Evolutionary conservation across 148 eudicot genomes (phyloP), one percentile per base, ranked within the genome.

Genomic region (Polygonum aviculare): DNA sequence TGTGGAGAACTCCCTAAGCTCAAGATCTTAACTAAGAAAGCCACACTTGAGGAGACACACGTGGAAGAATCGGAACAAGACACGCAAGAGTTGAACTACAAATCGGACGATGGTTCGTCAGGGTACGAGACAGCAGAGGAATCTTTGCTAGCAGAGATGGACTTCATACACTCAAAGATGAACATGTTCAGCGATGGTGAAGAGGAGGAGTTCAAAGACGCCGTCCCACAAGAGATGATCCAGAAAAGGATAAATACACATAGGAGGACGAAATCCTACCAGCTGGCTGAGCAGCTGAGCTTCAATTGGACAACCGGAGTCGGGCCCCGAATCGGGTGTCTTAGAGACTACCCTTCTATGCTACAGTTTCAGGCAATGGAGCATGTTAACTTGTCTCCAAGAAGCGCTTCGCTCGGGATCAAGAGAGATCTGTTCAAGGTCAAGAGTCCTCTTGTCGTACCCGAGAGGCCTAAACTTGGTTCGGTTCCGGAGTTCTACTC

Each of bases 271-370:
- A 83, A 65, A 77, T 91, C 96, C 7, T 91, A 87, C 78, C 94
- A 89, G 75, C 79, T 91, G 78, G 98, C 89, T 47, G 79, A 89
- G 26, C 90, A 83, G 22, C 62, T 91, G 77, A 78, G 82, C 45
- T 93, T 87, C 70, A 85, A 72, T 74, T 93, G 98, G 98, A 88
- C 94, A 31, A 89, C 96, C 1, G 98, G 98, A 18, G 96, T 89
- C 0, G 98, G 98, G 10, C 94, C 98, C 0, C 80, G 98, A 33
- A 93, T 93, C 3, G 98, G 96, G 49, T 93, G 98, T 52, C 78
- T 93, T 51, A 83, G 96, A 77, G 96, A 93, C 77, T 93, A 93
- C 76, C 98, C 98, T 67, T 80, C 88, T 4, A 83, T 81, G 84
- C 82, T 93, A 33, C 98, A 91, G 73, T 77, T 76, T 11, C 86